Base-by-base conservation (phyloP, 495 filamentous ascomycete genomes). In the Neurospora sp. region DNA sequence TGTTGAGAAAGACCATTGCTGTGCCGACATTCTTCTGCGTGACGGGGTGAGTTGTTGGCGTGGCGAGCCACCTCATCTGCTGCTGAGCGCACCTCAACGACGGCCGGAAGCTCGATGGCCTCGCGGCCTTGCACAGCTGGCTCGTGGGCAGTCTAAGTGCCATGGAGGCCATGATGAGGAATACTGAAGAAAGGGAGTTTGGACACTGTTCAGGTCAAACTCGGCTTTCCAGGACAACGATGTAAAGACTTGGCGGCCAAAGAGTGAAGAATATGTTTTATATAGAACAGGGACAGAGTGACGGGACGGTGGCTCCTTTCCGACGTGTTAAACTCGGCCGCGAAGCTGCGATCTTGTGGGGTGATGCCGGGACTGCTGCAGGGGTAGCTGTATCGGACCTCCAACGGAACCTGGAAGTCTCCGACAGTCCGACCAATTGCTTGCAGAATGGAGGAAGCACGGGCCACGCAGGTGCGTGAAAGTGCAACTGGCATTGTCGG, bases 1-100 rank as follows among this genome's bases (percentile, higher is more conserved):
- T 99, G 83, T 99, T 99, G 81, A 99, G 87, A 74, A 99, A 97
- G 7, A 99, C 95, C 88, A 99, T 97, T 45, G 96, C 96, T 0
- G 96, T 99, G 12, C 81, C 81, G 16, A 75, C 70, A 8, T 78
- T 72, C 87, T 91, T 84, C 78, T 94, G 91, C 5, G 90, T 93
- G 5, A 93, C 92, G 4, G 94, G 92, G 4, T 91, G 91, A 0
- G 38, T 61, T 17, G 87, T 87, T 38, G 89, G 86, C 39, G 90
- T 93, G 22, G 92, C 91, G 69, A 93, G 84, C 74, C 82, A 81
- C 74, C 88, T 81, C 59, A 73, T 72, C 75, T 86, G 85, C 71
- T 75, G 78, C 71, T 70, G 75, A 39, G 75, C 75, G 76, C 68
- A 79, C 69, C 68, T 73, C 77, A 22, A 74, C 74, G 53, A 76